phyloP scores from a whole-genome alignment of 2,329 filamentous ascomycete genomes.

The Diaporthe amygdali region DNA sequence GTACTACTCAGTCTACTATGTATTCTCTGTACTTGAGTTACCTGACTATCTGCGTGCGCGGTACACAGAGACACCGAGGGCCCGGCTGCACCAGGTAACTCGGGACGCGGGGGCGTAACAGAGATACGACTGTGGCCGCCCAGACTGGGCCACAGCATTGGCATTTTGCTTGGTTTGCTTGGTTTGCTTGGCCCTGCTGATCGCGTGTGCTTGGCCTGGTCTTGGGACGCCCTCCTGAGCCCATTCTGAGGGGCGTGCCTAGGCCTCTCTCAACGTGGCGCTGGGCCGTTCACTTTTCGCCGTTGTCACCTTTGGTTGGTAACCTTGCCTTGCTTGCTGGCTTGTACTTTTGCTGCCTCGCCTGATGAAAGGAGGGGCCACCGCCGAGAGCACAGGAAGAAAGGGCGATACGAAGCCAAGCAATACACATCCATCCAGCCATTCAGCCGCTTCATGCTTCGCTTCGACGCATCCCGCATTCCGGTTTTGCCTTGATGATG shows the following conservation, averaged over 20 bases:
- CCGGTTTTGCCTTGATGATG: background rate
- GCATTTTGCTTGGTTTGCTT: constrained; percentile 22
- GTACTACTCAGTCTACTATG: too few relatives aligned
- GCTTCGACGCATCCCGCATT: background rate
- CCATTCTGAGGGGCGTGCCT: background rate
- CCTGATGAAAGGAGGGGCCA: background rate
- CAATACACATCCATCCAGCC: background rate
- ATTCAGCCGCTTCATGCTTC: constrained; percentile 5
- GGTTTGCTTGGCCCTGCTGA: constrained; percentile 17
- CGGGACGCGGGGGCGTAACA: background rate
- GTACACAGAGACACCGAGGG: background rate
- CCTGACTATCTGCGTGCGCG: background rate
- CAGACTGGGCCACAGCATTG: constrained; percentile 7
- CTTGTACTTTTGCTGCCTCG: too few relatives aligned
- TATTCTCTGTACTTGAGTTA: background rate
- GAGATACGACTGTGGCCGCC: background rate
- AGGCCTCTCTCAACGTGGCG: background rate
- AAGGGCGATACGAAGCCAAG: constrained; percentile 5
- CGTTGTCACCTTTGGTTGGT: background rate
- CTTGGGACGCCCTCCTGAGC: background rate
- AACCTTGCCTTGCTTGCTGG: background rate
- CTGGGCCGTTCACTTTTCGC: background rate
- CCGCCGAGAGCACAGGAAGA: background rate
- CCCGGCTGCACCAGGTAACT: background rate
- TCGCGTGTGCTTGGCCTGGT: constrained; percentile 1